Conservation (phyloP, 495 filamentous ascomycete genomes). For the Podospora sp. region DNA sequence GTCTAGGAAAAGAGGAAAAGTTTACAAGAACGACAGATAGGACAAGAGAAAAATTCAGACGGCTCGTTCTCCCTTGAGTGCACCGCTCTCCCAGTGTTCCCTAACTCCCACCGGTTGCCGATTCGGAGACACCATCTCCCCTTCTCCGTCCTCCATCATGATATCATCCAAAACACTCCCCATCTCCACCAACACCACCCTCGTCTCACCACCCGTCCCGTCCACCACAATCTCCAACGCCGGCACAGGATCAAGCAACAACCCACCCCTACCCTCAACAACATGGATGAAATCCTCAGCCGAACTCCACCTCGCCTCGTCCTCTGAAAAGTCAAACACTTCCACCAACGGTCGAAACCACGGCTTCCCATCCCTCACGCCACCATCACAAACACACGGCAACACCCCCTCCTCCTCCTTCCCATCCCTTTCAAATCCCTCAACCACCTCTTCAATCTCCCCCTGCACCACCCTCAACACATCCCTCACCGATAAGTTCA, state of each 20-base stretch:
- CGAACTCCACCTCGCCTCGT: neutral
- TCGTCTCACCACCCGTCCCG: neutral
- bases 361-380: neutral
- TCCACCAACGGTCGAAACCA: neutral
- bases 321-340: neutral
- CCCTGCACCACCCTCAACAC: neutral
- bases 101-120: neutral
- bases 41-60: neutral
- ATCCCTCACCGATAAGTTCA: neutral
- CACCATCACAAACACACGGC: neutral
- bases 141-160: neutral
- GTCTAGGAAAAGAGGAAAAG: no score
- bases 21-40: no score
- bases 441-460: neutral
- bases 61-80: neutral
- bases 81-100: neutral
- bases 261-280: neutral
- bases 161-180: slow-evolving; percentile 2
- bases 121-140: neutral
- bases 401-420: neutral
- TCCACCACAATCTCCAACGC: slow-evolving; percentile 5
- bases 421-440: neutral
- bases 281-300: neutral
- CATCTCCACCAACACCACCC: slow-evolving; percentile 9
- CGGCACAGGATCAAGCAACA: neutral